These are phyloP conservation scores for Colletotrichum theobromicola DNA, from an alignment of 2,329 filamentous ascomycete species.

Conservation along the genomic window DNA sequence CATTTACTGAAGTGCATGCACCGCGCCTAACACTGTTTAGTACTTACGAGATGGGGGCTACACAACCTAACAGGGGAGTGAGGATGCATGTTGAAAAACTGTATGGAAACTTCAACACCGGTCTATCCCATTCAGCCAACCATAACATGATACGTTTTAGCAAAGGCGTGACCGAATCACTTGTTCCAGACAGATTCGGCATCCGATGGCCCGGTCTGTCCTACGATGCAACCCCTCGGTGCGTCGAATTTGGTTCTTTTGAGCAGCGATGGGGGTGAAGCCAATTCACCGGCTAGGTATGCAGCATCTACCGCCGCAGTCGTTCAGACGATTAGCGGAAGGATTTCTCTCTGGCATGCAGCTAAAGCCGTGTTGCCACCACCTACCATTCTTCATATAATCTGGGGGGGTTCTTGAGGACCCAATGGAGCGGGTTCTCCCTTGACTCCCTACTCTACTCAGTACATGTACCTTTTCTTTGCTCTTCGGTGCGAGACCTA, in stretches of 20 bases:
- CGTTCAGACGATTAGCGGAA: background rate
- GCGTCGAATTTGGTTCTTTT: background rate
- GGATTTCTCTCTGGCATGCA: background rate
- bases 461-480: background rate
- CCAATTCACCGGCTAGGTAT: background rate
- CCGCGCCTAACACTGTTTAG: background rate
- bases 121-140: background rate
- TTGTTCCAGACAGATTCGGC: background rate
- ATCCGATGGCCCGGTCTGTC: background rate
- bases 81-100: background rate
- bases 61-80: background rate
- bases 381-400: background rate
- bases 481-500: background rate
- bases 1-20: background rate
- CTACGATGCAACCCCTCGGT: background rate
- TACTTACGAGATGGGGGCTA: background rate
- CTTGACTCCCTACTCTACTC: background rate
- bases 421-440: background rate
- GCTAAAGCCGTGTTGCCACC: background rate
- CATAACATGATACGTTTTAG: background rate
- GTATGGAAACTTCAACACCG: background rate
- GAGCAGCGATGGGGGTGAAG: background rate
- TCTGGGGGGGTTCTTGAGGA: background rate
- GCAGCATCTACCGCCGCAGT: background rate
- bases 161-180: background rate